phyloP scores from a whole-genome alignment of 2,329 filamentous ascomycete species.

The Chaetomiaceae sp. region DNA sequence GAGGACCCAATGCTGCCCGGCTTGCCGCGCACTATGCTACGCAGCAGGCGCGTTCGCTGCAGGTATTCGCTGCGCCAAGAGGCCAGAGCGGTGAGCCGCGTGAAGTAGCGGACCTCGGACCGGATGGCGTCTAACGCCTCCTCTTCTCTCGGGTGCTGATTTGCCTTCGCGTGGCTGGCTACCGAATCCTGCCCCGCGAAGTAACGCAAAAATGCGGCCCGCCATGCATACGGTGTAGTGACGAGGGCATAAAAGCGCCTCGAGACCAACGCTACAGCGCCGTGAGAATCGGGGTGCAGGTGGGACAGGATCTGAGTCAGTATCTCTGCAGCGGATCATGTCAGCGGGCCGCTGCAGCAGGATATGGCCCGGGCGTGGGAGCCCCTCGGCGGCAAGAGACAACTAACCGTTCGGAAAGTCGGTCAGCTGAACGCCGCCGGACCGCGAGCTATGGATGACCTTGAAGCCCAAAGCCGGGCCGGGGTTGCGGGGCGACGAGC shows the following conservation, averaged over 20 bases:
- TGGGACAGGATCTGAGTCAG: slow-evolving; percentile 88
- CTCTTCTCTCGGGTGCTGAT: slow-evolving; percentile 39
- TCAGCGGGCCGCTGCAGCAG: slow-evolving; percentile 5
- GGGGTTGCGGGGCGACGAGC: slow-evolving; percentile 43
- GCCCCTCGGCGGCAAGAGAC: background rate
- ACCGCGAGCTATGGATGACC: slow-evolving; percentile 44
- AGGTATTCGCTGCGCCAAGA: slow-evolving; percentile 97
- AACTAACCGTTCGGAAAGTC: slow-evolving; percentile 77
- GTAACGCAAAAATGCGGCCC: slow-evolving; percentile 83
- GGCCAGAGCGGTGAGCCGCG: slow-evolving; percentile 74
- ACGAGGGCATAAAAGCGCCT: slow-evolving; percentile 82
- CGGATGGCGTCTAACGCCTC: slow-evolving; percentile 53
- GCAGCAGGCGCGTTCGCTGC: slow-evolving; percentile 74
- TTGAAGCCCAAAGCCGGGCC: slow-evolving; percentile 52
- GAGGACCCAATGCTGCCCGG: slow-evolving; percentile 59
- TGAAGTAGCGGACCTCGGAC: slow-evolving; percentile 74
- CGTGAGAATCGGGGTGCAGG: slow-evolving; percentile 78
- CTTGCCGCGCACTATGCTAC: slow-evolving; percentile 77
- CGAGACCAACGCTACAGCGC: slow-evolving; percentile 78
- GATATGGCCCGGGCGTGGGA: background rate
- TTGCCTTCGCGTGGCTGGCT: slow-evolving; percentile 34
- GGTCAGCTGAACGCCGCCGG: slow-evolving; percentile 41
- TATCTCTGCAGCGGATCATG: slow-evolving; percentile 60
- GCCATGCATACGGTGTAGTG: slow-evolving; percentile 89
- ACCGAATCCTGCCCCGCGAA: slow-evolving; percentile 72